Percentiles rank a stretch among this genome's conserved stretches.
Evolutionary conservation across 139 green algal species (phyloP).

Genomic region (Tetradesmus obliquus): DNA sequence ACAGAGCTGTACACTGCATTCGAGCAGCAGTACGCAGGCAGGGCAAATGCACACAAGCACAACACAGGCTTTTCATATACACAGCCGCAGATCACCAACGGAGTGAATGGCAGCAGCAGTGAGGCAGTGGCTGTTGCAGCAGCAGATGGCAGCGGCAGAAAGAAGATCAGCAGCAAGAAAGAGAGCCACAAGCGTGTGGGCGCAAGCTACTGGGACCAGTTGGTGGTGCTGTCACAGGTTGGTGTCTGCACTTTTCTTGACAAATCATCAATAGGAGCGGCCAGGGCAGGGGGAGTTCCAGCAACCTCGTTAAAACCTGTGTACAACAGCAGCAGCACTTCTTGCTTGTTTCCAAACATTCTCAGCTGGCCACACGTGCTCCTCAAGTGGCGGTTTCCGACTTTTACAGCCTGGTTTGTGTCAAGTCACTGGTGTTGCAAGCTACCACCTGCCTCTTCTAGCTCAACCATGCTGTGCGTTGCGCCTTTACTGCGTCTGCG

Average conservation of each 20-base stretch:
- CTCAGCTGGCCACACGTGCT: too few relatives aligned
- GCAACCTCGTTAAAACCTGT: too few relatives aligned
- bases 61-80: not conserved
- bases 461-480: not conserved
- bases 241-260: not conserved
- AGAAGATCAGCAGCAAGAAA: not conserved
- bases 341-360: too few relatives aligned
- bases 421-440: too few relatives aligned
- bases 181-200: not conserved
- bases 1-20: slow-evolving; percentile 13
- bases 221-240: slow-evolving; percentile 18
- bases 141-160: not conserved
- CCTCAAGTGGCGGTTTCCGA: too few relatives aligned
- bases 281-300: too few relatives aligned
- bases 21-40: not conserved
- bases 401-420: too few relatives aligned
- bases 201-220: slow-evolving; percentile 17
- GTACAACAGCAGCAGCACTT: too few relatives aligned
- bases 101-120: not conserved
- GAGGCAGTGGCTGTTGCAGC: not conserved
- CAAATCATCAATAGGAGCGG: too few relatives aligned
- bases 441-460: not conserved
- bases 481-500: not conserved
- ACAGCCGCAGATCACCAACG: not conserved
- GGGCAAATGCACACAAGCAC: not conserved